A percentile compares a stretch with the other conserved stretches of the same genome.
phyloP scores from a whole-genome alignment of 78 protist species.

The Bodo saltans region DNA sequence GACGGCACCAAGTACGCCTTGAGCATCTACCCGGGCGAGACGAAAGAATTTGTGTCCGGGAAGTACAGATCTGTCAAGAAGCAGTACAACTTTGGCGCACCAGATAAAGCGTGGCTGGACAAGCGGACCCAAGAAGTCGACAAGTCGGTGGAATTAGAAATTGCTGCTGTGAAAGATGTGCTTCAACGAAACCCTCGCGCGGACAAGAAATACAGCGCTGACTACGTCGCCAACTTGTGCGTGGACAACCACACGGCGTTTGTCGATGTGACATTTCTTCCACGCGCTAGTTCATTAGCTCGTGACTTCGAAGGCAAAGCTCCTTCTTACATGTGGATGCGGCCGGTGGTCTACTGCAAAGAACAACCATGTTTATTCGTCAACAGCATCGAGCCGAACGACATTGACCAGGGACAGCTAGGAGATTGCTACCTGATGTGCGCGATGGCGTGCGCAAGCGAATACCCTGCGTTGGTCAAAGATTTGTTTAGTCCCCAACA shows the following conservation, averaged over 20 bases:
- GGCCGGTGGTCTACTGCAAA: conserved; percentile 1
- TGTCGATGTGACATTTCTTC: conserved; percentile 22
- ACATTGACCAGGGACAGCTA: conserved; percentile 31
- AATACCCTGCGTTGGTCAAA: background rate
- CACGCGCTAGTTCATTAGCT: background rate
- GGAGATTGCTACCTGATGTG: conserved; percentile 30
- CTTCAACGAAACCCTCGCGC: background rate
- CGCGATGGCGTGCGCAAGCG: conserved; percentile 12
- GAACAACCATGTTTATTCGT: background rate
- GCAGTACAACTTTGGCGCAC: background rate
- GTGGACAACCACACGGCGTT: background rate
- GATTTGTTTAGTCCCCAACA: background rate
- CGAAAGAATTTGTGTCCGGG: background rate
- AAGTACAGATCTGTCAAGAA: background rate
- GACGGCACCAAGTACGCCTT: background rate
- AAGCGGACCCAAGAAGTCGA: background rate
- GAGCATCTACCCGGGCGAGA: conserved; percentile 4
- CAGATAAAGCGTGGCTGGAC: conserved; percentile 17
- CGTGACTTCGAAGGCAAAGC: background rate
- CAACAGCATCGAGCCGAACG: conserved; percentile 34
- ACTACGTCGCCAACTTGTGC: conserved; percentile 13
- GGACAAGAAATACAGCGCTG: conserved; percentile 5
- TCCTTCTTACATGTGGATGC: background rate
- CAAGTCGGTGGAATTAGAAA: background rate
- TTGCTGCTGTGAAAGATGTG: background rate